Conservation (phyloP, 768 basidiomycete species). For the Stropharia rugosoannulata region DNA sequence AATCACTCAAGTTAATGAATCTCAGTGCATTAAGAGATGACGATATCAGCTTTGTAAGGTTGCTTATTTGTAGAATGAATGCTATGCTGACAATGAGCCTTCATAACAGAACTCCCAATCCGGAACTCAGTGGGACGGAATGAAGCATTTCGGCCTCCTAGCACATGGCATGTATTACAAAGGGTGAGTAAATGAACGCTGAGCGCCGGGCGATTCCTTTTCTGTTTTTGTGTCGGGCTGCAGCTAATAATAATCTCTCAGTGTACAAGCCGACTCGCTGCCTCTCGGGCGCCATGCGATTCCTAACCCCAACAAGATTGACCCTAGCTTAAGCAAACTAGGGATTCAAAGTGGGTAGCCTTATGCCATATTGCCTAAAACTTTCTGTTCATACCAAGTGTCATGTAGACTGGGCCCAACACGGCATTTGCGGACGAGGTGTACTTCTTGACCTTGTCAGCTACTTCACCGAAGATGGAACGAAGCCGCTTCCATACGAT, state of each 20-base stretch:
- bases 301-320: neutral
- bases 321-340: neutral
- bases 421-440: conserved; percentile 3
- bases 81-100: neutral
- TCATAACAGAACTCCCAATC: conserved; percentile 3
- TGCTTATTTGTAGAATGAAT: neutral
- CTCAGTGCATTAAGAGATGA: conserved; percentile 4
- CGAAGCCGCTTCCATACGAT: neutral
- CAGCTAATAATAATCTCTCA: no score
- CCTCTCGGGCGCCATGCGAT: conserved; percentile 2
- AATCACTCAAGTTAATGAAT: neutral
- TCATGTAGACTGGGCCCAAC: conserved; percentile 1
- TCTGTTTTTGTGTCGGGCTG: no score
- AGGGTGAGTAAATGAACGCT: neutral
- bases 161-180: conserved; percentile 3
- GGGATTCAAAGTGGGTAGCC: conserved; percentile 3
- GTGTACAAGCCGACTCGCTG: neutral
- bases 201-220: neutral
- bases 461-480: neutral
- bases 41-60: neutral
- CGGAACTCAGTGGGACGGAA: conserved; percentile 5
- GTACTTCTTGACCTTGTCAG: conserved; percentile 4
- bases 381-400: neutral
- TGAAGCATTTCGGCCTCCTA: conserved; percentile 6
- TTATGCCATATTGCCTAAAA: neutral